Conservation (phyloP, 192 early-diverging fungal species). For the Anaeromyces robustus region DNA sequence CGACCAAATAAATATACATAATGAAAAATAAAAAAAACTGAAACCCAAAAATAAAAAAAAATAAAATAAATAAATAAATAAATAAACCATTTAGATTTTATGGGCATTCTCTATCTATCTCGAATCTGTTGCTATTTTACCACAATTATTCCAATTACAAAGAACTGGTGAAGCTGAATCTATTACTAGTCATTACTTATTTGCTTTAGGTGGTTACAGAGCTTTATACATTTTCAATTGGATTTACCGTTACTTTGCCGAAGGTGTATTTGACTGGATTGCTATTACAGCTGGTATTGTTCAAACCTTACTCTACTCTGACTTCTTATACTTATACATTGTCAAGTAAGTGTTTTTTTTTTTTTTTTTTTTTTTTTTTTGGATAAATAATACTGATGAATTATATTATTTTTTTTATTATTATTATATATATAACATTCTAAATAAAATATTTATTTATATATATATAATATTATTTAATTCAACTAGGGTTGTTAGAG, state of each 20-base stretch:
- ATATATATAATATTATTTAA: neutral
- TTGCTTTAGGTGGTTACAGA: constrained; percentile 90
- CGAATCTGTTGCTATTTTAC: constrained; percentile 91
- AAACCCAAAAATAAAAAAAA: too few species aligned
- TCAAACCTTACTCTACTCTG: constrained; percentile 87
- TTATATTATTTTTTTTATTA: too few species aligned
- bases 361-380: too few species aligned
- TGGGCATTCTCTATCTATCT: constrained; percentile 97
- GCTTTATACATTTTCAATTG: constrained; percentile 84
- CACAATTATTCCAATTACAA: constrained; percentile 93
- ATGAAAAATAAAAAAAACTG: too few species aligned
- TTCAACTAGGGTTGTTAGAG: neutral
- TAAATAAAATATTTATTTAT: too few species aligned
- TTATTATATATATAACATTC: too few species aligned
- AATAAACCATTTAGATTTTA: constrained; percentile 66
- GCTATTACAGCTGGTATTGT: constrained; percentile 78
- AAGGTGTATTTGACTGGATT: constrained; percentile 64
- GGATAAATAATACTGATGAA: too few species aligned
- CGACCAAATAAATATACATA: too few species aligned
- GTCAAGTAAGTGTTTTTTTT: constrained; percentile 7
- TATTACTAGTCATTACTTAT: constrained; percentile 98
- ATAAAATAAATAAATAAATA: neutral
- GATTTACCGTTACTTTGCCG: constrained; percentile 75
- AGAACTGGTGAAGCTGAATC: constrained; percentile 96
- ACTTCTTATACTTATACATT: constrained; percentile 98